Conservation (phyloP, 441 rosid genomes). For the Aleurites moluccanus region DNA sequence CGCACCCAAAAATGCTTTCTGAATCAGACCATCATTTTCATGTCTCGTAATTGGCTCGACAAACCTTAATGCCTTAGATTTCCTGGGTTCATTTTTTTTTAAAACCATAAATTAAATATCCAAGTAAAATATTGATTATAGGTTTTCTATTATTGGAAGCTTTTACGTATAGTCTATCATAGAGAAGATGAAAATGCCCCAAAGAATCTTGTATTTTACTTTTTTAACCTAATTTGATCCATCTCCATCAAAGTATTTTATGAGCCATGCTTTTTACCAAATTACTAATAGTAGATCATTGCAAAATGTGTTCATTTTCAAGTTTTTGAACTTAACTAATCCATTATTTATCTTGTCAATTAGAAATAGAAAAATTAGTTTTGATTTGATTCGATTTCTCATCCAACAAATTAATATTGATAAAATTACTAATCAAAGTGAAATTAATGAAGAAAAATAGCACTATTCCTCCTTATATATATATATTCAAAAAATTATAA, state of each 20-base stretch:
- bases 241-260: too few species aligned
- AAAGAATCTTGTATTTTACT: not conserved
- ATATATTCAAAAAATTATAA: too few species aligned
- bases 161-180: not conserved
- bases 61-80: constrained; percentile 18
- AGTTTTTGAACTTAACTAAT: too few species aligned
- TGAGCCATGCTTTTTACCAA: not conserved
- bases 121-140: not conserved
- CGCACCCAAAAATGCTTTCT: constrained; percentile 59
- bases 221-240: not conserved
- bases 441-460: too few species aligned
- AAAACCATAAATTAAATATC: not conserved
- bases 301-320: too few species aligned
- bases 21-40: constrained; percentile 58
- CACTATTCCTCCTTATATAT: too few species aligned
- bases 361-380: too few species aligned
- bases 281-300: not conserved
- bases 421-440: too few species aligned
- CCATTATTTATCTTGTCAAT: too few species aligned
- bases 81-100: constrained; percentile 4
- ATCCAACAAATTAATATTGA: too few species aligned
- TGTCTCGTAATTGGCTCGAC: constrained; percentile 38
- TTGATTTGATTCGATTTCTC: too few species aligned
- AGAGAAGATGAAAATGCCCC: not conserved
- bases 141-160: not conserved